Conservation (phyloP, 2,329 filamentous ascomycete species). For the Fusarium poae region DNA sequence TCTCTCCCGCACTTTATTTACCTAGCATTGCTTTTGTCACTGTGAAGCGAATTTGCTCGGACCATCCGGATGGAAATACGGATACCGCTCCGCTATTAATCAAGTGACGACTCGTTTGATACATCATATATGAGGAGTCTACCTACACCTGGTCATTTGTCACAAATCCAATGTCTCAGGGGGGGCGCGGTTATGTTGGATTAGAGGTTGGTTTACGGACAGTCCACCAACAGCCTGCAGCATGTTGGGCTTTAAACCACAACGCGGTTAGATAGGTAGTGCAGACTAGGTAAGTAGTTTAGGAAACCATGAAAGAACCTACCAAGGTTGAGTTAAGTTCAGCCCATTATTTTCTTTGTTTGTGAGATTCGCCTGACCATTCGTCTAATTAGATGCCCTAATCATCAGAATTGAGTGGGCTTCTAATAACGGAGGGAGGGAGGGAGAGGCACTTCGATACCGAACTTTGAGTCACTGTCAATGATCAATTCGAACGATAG, state of each 20-base stretch:
- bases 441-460: background rate
- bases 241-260: constrained; percentile 6
- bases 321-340: background rate
- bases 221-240: constrained; percentile 4
- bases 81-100: constrained; percentile 1
- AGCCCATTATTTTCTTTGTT: constrained; percentile 23
- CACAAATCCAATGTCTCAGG: constrained; percentile 13
- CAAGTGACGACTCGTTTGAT: constrained; percentile 4
- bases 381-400: background rate
- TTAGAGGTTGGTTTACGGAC: constrained; percentile 15
- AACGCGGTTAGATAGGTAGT: constrained; percentile 2
- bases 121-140: constrained; percentile 25
- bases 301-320: background rate
- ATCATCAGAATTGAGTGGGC: background rate
- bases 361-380: background rate
- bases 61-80: background rate
- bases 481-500: background rate
- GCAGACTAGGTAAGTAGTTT: background rate
- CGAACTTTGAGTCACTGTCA: background rate
- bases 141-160: constrained; percentile 17
- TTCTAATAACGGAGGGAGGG: background rate
- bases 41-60: background rate
- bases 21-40: background rate
- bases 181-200: constrained; percentile 1
- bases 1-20: background rate